Percentiles rank a stretch among this genome's conserved stretches.
These are phyloP conservation scores for Xylaria sp. DNA, from an alignment of 2,329 filamentous ascomycete species.

Conservation along the genomic window DNA sequence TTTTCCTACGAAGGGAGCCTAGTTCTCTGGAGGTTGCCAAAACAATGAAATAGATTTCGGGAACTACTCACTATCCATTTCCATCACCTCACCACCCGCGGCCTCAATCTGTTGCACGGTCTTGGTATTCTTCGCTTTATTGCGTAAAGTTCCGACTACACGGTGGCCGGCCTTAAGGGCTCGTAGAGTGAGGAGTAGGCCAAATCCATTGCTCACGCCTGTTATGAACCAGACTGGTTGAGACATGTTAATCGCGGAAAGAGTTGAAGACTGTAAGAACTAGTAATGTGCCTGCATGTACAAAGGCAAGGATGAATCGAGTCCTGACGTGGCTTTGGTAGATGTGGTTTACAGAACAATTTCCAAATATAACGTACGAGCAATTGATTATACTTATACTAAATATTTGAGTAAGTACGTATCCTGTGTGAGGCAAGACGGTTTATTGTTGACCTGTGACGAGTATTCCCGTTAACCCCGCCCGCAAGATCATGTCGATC, in stretches of 20 bases:
- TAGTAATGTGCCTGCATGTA: background rate
- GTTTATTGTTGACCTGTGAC: background rate
- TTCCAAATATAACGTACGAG: background rate
- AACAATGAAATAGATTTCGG: too few relatives aligned
- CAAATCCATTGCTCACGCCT: constrained; percentile 51
- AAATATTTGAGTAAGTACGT: background rate
- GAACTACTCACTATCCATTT: constrained; percentile 41
- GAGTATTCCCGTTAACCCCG: constrained; percentile 23
- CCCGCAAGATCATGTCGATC: background rate
- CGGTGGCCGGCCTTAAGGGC: constrained; percentile 48
- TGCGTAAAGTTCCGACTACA: constrained; percentile 50
- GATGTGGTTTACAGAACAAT: background rate
- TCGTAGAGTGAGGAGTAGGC: constrained; percentile 45
- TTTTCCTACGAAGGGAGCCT: too few relatives aligned
- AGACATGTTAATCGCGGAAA: constrained; percentile 35
- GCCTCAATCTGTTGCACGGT: constrained; percentile 45
- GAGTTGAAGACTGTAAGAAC: background rate
- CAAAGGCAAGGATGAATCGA: background rate
- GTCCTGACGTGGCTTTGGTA: background rate
- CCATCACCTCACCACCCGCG: constrained; percentile 45
- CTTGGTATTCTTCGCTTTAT: constrained; percentile 40
- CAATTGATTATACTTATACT: constrained; percentile 8
- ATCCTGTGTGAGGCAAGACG: background rate
- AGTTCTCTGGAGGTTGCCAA: too few relatives aligned
- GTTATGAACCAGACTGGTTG: constrained; percentile 49